Evolutionary conservation across 495 filamentous ascomycete genomes (phyloP).

Genomic region (Lepraria neglecta): DNA sequence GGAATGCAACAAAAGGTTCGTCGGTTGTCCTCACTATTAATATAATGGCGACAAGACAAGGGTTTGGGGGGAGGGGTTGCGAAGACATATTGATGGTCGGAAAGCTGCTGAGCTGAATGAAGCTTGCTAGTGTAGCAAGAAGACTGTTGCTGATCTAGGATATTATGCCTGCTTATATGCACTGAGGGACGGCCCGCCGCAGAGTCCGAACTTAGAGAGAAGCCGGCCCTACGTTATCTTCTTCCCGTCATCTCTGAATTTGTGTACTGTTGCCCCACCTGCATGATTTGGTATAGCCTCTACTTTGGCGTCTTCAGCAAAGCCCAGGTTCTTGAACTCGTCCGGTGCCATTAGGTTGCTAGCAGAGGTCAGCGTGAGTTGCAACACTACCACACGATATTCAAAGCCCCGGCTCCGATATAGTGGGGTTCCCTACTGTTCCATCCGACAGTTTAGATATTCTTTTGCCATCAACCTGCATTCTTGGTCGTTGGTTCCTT

Average conservation of each 20-base stretch:
- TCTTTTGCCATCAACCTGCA: constrained; percentile 80
- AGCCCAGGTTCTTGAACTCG: constrained; percentile 86
- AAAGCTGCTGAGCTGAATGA: not conserved
- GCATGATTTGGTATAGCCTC: constrained; percentile 12
- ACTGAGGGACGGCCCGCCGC: not conserved
- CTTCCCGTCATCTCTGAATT: constrained; percentile 20
- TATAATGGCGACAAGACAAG: constrained; percentile 69
- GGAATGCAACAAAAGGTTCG: constrained; percentile 81
- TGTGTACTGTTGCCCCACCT: constrained; percentile 14
- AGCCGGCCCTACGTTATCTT: constrained; percentile 6
- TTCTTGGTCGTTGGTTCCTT: constrained; percentile 76
- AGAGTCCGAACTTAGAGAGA: not conserved
- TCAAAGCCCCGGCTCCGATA: not conserved
- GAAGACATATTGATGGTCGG: constrained; percentile 38
- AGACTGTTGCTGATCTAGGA: not conserved
- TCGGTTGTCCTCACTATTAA: constrained; percentile 75
- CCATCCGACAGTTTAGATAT: constrained; percentile 90
- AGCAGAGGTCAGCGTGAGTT: not conserved
- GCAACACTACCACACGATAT: not conserved
- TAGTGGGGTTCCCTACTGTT: constrained; percentile 55
- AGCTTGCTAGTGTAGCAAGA: not conserved
- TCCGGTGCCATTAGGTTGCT: constrained; percentile 96
- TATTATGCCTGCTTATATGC: not conserved
- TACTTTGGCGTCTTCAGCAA: constrained; percentile 49
- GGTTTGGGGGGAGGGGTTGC: constrained; percentile 47